These are phyloP conservation scores for Tolypocladium guangdongense DNA, from an alignment of 2,329 filamentous ascomycete species.

Conservation along the genomic window DNA sequence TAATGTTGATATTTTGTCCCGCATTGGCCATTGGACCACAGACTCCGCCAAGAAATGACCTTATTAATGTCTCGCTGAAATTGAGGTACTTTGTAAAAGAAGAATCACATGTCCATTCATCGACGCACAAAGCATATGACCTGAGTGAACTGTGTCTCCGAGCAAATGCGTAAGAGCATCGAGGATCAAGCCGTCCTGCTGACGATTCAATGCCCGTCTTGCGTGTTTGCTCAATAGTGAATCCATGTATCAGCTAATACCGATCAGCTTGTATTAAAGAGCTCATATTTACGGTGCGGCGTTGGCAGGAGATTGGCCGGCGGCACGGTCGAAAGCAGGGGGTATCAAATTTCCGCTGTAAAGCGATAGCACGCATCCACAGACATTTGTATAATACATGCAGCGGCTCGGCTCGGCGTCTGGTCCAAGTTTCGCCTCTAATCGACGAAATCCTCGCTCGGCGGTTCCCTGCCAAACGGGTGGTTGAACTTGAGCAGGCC, in stretches of 20 bases:
- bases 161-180: not conserved
- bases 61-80: too few relatives aligned
- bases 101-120: not conserved
- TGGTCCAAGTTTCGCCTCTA: constrained; percentile 5
- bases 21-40: too few relatives aligned
- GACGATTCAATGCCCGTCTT: too few relatives aligned
- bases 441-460: constrained; percentile 16
- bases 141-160: not conserved
- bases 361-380: not conserved
- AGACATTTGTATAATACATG: not conserved
- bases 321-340: not conserved
- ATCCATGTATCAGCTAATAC: not conserved
- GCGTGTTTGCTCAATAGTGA: not conserved
- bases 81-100: too few relatives aligned
- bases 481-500: constrained; percentile 94
- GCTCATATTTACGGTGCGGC: not conserved
- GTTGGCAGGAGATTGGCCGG: not conserved
- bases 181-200: not conserved
- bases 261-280: too few relatives aligned
- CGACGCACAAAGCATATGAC: not conserved
- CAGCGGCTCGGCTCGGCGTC: not conserved
- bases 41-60: too few relatives aligned
- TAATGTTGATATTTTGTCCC: too few relatives aligned
- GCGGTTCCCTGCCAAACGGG: constrained; percentile 59
- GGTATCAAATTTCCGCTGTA: not conserved